A percentile compares a stretch with the other conserved stretches of the same genome.
Evolutionary conservation across 2,329 filamentous ascomycete species (phyloP).

Genomic region (Sclerotinia spermophila): DNA sequence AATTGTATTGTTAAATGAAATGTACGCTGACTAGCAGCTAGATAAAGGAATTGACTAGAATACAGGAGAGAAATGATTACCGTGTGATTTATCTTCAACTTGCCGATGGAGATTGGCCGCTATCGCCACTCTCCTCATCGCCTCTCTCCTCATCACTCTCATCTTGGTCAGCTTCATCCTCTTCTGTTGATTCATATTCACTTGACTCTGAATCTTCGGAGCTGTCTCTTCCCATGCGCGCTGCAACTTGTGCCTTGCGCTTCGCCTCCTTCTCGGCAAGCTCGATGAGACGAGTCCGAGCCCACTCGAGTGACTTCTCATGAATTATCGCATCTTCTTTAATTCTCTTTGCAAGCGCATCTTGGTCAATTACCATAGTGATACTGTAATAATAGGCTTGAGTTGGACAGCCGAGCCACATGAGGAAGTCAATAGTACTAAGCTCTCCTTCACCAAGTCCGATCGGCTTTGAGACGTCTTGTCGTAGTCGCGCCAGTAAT

Average conservation of each 20-base stretch:
- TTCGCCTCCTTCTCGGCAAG: neutral
- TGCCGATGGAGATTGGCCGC: neutral
- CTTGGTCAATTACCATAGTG: neutral
- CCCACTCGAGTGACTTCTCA: neutral
- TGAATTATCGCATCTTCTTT: neutral
- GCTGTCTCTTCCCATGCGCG: neutral
- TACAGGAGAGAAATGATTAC: neutral
- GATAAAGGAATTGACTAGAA: neutral
- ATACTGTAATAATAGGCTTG: constrained; percentile 4
- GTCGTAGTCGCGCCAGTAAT: neutral
- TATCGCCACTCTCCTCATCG: neutral
- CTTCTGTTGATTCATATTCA: neutral
- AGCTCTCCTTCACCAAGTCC: neutral
- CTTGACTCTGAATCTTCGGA: neutral
- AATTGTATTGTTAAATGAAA: neutral
- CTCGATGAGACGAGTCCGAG: neutral
- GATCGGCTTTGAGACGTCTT: neutral
- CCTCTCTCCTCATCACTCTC: neutral
- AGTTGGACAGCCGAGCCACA: neutral
- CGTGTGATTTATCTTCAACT: neutral
- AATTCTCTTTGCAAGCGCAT: neutral
- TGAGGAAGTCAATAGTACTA: neutral
- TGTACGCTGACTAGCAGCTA: neutral
- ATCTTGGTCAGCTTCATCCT: neutral
- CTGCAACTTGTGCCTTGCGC: no score